phyloP scores from a whole-genome alignment of 2,329 filamentous ascomycete genomes.

The Sarocladium oryzae region DNA sequence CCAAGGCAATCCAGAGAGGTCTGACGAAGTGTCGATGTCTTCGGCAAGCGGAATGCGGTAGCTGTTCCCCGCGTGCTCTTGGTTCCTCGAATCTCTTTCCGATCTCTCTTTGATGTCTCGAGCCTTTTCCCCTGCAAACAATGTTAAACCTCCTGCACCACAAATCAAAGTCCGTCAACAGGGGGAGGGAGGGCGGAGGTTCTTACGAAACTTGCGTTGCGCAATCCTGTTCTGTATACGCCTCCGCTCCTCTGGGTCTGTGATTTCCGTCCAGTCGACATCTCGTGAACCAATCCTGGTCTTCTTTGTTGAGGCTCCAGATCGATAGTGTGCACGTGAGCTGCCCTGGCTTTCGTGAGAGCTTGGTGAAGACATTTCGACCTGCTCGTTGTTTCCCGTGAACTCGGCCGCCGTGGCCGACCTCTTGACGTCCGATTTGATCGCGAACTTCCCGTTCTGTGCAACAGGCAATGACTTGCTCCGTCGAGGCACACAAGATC shows the following conservation, averaged over 20 bases:
- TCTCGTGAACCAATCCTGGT: slow-evolving; percentile 31
- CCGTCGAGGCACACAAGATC: not conserved
- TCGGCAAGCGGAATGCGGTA: slow-evolving; percentile 48
- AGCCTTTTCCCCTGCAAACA: slow-evolving; percentile 58
- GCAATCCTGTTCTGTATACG: slow-evolving; percentile 72
- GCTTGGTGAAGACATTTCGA: not conserved
- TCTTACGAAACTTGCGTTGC: slow-evolving; percentile 66
- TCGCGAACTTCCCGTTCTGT: not conserved
- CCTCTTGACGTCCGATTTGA: not conserved
- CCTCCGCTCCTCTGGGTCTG: slow-evolving; percentile 63
- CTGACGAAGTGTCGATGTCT: slow-evolving; percentile 35
- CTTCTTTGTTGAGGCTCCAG: slow-evolving; percentile 32
- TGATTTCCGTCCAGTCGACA: slow-evolving; percentile 64
- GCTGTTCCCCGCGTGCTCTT: slow-evolving; percentile 54
- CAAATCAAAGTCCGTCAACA: not conserved
- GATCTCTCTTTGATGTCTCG: slow-evolving; percentile 60
- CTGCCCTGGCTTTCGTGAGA: not conserved
- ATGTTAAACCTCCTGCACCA: slow-evolving; percentile 11
- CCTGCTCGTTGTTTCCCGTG: not conserved
- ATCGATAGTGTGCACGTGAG: not conserved
- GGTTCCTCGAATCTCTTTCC: slow-evolving; percentile 58
- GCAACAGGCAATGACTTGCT: not conserved
- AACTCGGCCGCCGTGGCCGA: not conserved
- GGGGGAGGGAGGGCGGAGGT: too few relatives aligned
- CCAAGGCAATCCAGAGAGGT: slow-evolving; percentile 66